These are phyloP conservation scores for Carex kokanica DNA, from an alignment of 176 grass and related monocot genomes.

Conservation along the genomic window DNA sequence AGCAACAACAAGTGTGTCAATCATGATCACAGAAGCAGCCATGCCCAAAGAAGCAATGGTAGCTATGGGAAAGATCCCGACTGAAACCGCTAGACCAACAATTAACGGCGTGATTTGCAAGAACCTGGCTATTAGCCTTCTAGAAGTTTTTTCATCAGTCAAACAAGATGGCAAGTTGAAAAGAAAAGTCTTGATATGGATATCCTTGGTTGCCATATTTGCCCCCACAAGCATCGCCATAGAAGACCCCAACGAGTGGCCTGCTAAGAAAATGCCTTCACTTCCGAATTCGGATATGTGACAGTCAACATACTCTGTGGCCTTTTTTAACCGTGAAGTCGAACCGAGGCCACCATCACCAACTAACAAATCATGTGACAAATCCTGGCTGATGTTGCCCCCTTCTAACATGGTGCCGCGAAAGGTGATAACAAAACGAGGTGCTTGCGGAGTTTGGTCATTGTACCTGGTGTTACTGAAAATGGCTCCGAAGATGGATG, in stretches of 20 bases:
- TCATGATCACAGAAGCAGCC: constrained; percentile 28
- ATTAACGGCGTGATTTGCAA: constrained; percentile 25
- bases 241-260: constrained; percentile 42
- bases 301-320: constrained; percentile 18
- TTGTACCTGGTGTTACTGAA: constrained; percentile 18
- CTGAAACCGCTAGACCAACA: neutral
- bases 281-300: constrained; percentile 31
- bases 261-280: constrained; percentile 33
- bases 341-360: constrained; percentile 12
- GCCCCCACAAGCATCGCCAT: constrained; percentile 36
- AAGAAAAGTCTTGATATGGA: constrained; percentile 31
- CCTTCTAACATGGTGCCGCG: constrained; percentile 36
- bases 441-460: constrained; percentile 24
- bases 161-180: constrained; percentile 36
- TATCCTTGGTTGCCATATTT: constrained; percentile 25
- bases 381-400: constrained; percentile 23
- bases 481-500: constrained; percentile 39
- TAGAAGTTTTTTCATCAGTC: constrained; percentile 22
- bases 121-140: constrained; percentile 12
- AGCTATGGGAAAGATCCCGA: constrained; percentile 23
- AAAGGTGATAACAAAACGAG: constrained; percentile 37
- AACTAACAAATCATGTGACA: constrained; percentile 26
- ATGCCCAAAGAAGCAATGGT: constrained; percentile 21
- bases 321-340: constrained; percentile 28
- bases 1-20: constrained; percentile 27